phyloP scores from a whole-genome alignment of 306 rosid species.

The Cucurbita argyrosperma region DNA sequence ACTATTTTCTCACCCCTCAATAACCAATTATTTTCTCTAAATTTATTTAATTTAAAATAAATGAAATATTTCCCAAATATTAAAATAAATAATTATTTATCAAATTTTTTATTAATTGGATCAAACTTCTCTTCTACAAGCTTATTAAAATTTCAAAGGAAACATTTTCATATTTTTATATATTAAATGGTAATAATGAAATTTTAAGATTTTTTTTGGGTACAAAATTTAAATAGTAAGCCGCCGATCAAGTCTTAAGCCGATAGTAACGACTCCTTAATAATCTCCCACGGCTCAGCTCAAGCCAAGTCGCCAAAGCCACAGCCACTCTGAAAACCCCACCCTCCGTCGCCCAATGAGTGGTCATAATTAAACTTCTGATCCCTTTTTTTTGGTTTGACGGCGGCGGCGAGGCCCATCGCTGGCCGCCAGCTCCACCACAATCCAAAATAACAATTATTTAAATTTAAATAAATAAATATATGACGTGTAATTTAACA shows the following conservation, averaged over 20 bases:
- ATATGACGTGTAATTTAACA: background rate
- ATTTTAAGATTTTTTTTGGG: too few relatives aligned
- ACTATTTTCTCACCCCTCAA: too few relatives aligned
- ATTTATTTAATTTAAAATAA: too few relatives aligned
- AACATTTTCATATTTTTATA: too few relatives aligned
- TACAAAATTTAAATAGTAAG: background rate
- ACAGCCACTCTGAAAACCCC: constrained; percentile 2
- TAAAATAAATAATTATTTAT: too few relatives aligned
- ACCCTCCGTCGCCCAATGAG: constrained; percentile 14
- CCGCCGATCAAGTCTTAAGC: constrained; percentile 11
- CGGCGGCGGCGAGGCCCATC: constrained; percentile 10
- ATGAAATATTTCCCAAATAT: too few relatives aligned
- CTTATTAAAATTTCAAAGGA: too few relatives aligned
- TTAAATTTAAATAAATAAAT: background rate
- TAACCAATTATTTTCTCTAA: too few relatives aligned
- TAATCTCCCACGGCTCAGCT: constrained; percentile 7
- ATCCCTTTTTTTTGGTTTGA: constrained; percentile 6
- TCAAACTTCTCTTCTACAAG: too few relatives aligned
- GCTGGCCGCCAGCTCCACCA: constrained; percentile 9
- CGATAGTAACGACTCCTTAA: constrained; percentile 7
- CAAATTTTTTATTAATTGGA: too few relatives aligned
- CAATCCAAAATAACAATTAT: background rate
- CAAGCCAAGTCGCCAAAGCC: constrained; percentile 22
- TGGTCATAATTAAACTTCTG: constrained; percentile 5
- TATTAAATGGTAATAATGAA: too few relatives aligned